Percentiles rank a stretch among this genome's conserved stretches.
phyloP scores from a whole-genome alignment of 1,139 yeast species.

The Suhomyces panamericanus region DNA sequence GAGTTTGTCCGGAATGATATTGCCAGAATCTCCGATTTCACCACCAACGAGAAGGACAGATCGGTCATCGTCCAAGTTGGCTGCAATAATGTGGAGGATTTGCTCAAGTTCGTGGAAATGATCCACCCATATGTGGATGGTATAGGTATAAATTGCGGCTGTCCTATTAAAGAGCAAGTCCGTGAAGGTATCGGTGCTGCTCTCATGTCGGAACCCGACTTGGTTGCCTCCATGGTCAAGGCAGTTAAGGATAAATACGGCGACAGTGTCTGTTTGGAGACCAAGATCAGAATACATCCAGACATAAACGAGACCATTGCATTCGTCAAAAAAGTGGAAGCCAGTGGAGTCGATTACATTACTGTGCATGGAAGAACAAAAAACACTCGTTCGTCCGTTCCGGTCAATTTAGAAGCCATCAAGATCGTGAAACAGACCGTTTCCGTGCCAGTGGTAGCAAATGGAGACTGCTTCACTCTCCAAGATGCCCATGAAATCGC shows the following conservation, averaged over 20 bases:
- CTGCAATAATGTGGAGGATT: slow-evolving; percentile 80
- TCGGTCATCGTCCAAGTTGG: slow-evolving; percentile 91
- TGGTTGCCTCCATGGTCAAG: slow-evolving; percentile 79
- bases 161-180: slow-evolving; percentile 94
- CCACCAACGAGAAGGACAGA: slow-evolving; percentile 68
- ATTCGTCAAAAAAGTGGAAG: slow-evolving; percentile 73
- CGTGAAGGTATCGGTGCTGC: slow-evolving; percentile 98
- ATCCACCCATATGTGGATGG: slow-evolving; percentile 92
- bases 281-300: slow-evolving; percentile 84
- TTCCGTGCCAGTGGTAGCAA: slow-evolving; percentile 82
- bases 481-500: slow-evolving; percentile 65
- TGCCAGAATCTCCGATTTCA: slow-evolving; percentile 82
- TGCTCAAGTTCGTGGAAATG: slow-evolving; percentile 81
- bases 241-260: slow-evolving; percentile 80
- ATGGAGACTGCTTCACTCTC: slow-evolving; percentile 83
- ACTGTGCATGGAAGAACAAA: slow-evolving; percentile 94
- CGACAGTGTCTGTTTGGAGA: slow-evolving; percentile 70
- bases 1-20: slow-evolving; percentile 85
- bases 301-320: slow-evolving; percentile 70
- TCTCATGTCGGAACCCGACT: slow-evolving; percentile 77
- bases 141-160: slow-evolving; percentile 93
- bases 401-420: slow-evolving; percentile 83
- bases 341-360: slow-evolving; percentile 88
- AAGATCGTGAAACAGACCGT: slow-evolving; percentile 60
- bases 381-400: slow-evolving; percentile 78